Conservation (phyloP, 805 yeast genomes). For the Blastobotrys americana region DNA sequence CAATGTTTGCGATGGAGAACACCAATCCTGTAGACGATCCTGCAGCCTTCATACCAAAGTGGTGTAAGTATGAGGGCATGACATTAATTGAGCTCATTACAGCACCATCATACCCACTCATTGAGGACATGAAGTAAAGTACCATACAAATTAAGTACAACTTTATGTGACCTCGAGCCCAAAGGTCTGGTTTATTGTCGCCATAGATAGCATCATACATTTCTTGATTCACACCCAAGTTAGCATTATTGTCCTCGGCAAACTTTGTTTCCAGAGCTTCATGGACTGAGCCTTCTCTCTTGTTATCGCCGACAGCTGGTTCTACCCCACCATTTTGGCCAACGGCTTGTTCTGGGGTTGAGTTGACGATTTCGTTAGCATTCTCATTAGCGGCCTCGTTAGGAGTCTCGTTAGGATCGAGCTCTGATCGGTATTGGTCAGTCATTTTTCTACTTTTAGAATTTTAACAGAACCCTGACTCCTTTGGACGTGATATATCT, state of each 20-base stretch:
- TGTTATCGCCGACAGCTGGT: too few species aligned
- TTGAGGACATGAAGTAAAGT: background rate
- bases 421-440: too few species aligned
- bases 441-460: too few species aligned
- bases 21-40: conserved; percentile 11
- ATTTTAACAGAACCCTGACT: too few species aligned
- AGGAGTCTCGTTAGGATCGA: too few species aligned
- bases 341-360: too few species aligned
- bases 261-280: background rate
- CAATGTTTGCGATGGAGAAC: conserved; percentile 12
- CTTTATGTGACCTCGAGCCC: conserved; percentile 1
- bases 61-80: conserved; percentile 8
- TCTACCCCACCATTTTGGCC: too few species aligned
- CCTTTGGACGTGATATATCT: too few species aligned
- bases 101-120: conserved; percentile 12
- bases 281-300: too few species aligned
- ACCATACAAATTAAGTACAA: background rate
- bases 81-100: conserved; percentile 15
- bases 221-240: conserved; percentile 7
- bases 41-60: conserved; percentile 12
- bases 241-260: background rate
- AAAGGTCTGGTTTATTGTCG: background rate
- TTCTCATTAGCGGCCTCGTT: too few species aligned
- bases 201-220: conserved; percentile 7
- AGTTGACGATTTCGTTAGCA: too few species aligned